A percentile compares a stretch with the other conserved stretches of the same genome.
Conservation (phyloP, 768 basidiomycete species). For the Termitomyces sp. region DNA sequence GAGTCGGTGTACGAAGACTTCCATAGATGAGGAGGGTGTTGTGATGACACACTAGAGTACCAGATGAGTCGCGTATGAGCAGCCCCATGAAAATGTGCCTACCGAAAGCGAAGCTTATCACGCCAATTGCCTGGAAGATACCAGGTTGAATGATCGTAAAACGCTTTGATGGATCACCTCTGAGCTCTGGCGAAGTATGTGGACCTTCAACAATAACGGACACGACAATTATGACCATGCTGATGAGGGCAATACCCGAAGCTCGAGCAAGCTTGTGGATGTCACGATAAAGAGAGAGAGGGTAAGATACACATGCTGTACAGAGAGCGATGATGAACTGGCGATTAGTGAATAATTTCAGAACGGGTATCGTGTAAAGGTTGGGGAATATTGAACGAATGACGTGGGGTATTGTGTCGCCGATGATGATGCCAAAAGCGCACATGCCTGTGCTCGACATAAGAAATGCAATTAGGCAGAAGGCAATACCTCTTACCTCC, state of each 20-base stretch:
- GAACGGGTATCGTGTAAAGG: slow-evolving; percentile 61
- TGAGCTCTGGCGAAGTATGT: slow-evolving; percentile 65
- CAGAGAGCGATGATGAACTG: slow-evolving; percentile 87
- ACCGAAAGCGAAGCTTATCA: slow-evolving; percentile 92
- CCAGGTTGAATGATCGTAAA: slow-evolving; percentile 77
- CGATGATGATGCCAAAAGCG: slow-evolving; percentile 96
- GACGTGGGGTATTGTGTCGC: slow-evolving; percentile 96
- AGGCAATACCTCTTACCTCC: slow-evolving; percentile 55
- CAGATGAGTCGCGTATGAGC: slow-evolving; percentile 1
- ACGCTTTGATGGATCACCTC: slow-evolving; percentile 71
- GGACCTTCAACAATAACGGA: slow-evolving; percentile 84
- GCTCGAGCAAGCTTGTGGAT: slow-evolving; percentile 96
- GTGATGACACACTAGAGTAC: slow-evolving; percentile 80
- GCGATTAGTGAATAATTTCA: slow-evolving; percentile 77
- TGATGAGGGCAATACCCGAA: slow-evolving; percentile 83
- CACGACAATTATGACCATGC: slow-evolving; percentile 92
- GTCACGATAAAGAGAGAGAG: slow-evolving; percentile 92
- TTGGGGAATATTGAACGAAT: slow-evolving; percentile 82
- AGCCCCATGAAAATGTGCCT: slow-evolving; percentile 3
- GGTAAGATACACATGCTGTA: slow-evolving; percentile 88
- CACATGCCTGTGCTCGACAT: slow-evolving; percentile 74
- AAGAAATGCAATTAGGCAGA: not conserved
- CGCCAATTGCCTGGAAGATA: slow-evolving; percentile 93
- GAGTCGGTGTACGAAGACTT: slow-evolving; percentile 85
- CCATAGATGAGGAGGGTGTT: slow-evolving; percentile 97